Evolutionary conservation across 805 yeast genomes (phyloP), one percentile per base, ranked within the genome.

Genomic region (Barnettozyma populi): DNA sequence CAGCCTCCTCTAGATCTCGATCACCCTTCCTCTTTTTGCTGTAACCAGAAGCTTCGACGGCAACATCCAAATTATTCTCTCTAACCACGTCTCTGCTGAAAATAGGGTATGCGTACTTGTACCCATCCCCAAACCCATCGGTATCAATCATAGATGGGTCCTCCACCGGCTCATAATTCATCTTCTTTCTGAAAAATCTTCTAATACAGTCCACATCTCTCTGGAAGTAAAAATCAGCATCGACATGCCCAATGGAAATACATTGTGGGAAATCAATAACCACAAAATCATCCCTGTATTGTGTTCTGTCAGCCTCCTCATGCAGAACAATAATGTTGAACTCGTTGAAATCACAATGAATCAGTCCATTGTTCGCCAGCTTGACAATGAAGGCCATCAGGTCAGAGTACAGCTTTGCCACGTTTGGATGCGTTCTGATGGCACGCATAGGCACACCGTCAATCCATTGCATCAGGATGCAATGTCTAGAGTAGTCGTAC

Each of bases 181-280:
- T 78, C 64, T 86, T 86, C 63, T 80, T 81, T 51, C 74, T 81
- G 69, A 94, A 94, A 61, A 92, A 94, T 41, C 82, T 74, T 52
- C 90, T 75, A 46, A 94, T 82, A 66, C 98, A 90, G 48, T 88
- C 86, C 21, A 94, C 95, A 68, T 94, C 99, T 69, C 99, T 78
- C 57, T 87, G 80, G 66, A 94, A 94, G 65, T 88, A 90, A 48
- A 75, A 78, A 52, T 84, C 84, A 7, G 98, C 97, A 63, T 94
- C 97, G 3, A 72, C 74, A 62, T 94, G 99, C 55, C 86, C 90
- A 41, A 87, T 86, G 20, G 97, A 88, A 16, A 94, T 86, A 79
- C 97, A 92, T 68, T 94, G 99, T 3, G 99, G 99, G 73, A 94
- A 94, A 74, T 94, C 99, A 59, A 94, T 92, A 24, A 94, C 96